These are phyloP conservation scores for Aspergillus eucalypticola DNA, from an alignment of 2,329 filamentous ascomycete genomes.

Conservation along the genomic window DNA sequence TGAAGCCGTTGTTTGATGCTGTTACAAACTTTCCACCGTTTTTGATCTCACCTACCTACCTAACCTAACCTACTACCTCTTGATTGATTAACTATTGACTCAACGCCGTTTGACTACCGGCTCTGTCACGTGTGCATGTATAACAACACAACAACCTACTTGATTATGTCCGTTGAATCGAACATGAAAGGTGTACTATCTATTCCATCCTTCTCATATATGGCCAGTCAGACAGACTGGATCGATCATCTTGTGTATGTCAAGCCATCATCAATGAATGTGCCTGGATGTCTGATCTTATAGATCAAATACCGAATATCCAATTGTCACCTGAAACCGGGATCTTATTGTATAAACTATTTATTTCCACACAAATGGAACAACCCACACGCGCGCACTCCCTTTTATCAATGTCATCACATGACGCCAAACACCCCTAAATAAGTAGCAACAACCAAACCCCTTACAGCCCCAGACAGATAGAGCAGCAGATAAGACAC, in stretches of 20 bases:
- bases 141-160: conserved; percentile 16
- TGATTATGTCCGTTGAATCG: not conserved
- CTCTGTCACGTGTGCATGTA: conserved; percentile 6
- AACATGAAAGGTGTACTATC: not conserved
- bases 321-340: too few relatives aligned
- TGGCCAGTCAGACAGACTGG: too few relatives aligned
- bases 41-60: not conserved
- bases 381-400: too few relatives aligned
- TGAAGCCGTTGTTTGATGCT: conserved; percentile 8
- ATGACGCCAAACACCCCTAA: too few relatives aligned
- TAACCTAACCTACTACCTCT: not conserved
- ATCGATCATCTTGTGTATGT: too few relatives aligned
- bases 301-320: too few relatives aligned
- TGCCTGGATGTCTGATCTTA: too few relatives aligned
- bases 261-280: too few relatives aligned
- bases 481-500: not conserved
- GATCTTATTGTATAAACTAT: not conserved
- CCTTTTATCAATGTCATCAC: too few relatives aligned
- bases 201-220: not conserved
- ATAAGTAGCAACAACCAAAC: not conserved
- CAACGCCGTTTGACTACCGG: not conserved
- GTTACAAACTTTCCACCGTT: not conserved
- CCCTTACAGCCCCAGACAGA: not conserved
- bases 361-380: not conserved
- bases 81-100: not conserved